Evolutionary conservation across 176 grass and related monocot genomes (phyloP), one percentile per base, ranked within the genome.

Genomic region (Eragrostis nindensis): DNA sequence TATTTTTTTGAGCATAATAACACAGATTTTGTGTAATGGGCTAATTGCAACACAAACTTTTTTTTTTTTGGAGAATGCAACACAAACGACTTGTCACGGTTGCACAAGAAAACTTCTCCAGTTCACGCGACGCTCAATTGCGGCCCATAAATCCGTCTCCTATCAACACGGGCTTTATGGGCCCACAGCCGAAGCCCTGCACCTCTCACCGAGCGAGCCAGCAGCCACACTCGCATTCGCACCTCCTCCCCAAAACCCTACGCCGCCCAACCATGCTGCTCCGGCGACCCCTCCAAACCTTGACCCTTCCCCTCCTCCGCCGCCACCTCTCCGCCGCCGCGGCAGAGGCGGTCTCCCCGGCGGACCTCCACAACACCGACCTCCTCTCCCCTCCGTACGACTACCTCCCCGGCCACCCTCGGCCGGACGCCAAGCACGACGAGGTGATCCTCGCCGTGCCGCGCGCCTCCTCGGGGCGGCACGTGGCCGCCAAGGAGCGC

Each of bases 401-500:
- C 17, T 99, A 99, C 79, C 83, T 93, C 36, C 90, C 89, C 79
- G 90, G 90, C 71, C 82, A 93, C 90, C 92, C 92, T 11, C 84
- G 90, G 46, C 90, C 92, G 42, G 86, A 95, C 83, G 68, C 86
- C 43, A 99, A 99, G 79, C 85, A 99, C 82, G 83, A 92, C 11
- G 96, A 99, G 88, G 84, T 83, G 68, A 95, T 95, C 84, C 49
- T 87, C 38, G 82, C 92, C 52, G 79, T 99, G 27, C 92, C 90
- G 2, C 82, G 92, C 15, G 16, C n/a, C 9, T 68, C 25, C 8
- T 90, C 92, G 32, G 92, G 92, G 3, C 56, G 88, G 82, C 91
- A 84, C 76, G 73, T 88, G 19, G 68, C 92, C 18, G 82, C 88
- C 3, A 95, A 93, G 87, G 90, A 95, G 88, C 80, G 96, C 48